Evolutionary conservation across 495 filamentous ascomycete genomes (phyloP).

Genomic region (Aspergillus asperescens): DNA sequence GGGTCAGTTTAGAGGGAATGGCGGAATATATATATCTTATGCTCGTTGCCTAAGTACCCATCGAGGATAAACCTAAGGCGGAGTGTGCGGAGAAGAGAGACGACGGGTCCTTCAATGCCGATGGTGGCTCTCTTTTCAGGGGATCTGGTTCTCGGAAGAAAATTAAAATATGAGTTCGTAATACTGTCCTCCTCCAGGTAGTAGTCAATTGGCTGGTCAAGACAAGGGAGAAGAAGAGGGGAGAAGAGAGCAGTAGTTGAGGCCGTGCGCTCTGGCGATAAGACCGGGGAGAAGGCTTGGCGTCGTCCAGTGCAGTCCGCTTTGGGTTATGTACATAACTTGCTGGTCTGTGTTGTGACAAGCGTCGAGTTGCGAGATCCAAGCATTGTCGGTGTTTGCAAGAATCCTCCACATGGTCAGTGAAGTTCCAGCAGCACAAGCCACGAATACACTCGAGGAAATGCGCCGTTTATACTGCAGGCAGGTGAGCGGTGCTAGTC

Average conservation of each 20-base stretch:
- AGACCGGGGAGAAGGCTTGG: conserved; percentile 13
- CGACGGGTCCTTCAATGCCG: not conserved
- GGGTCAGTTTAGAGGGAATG: not conserved
- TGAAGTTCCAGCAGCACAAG: not conserved
- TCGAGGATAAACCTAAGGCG: not conserved
- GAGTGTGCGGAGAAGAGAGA: conserved; percentile 3
- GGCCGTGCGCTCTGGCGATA: conserved; percentile 9
- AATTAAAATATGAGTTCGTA: not conserved
- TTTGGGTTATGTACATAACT: not conserved
- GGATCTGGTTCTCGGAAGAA: not conserved
- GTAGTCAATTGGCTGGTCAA: not conserved
- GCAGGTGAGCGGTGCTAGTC: conserved; percentile 3
- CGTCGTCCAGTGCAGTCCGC: not conserved
- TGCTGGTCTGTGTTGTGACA: not conserved
- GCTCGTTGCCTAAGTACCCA: conserved; percentile 5
- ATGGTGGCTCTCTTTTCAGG: not conserved
- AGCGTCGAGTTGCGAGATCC: not conserved
- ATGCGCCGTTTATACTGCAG: not conserved
- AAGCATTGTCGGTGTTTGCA: not conserved
- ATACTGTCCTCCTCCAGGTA: not conserved
- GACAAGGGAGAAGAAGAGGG: not conserved
- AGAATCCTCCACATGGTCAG: not conserved
- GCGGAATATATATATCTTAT: not conserved
- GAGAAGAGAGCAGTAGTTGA: not conserved
- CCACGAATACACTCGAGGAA: not conserved